A percentile compares a stretch with the other conserved stretches of the same genome.
phyloP scores from a whole-genome alignment of 2,329 filamentous ascomycete species.

The Paraphoma chrysanthemicola region DNA sequence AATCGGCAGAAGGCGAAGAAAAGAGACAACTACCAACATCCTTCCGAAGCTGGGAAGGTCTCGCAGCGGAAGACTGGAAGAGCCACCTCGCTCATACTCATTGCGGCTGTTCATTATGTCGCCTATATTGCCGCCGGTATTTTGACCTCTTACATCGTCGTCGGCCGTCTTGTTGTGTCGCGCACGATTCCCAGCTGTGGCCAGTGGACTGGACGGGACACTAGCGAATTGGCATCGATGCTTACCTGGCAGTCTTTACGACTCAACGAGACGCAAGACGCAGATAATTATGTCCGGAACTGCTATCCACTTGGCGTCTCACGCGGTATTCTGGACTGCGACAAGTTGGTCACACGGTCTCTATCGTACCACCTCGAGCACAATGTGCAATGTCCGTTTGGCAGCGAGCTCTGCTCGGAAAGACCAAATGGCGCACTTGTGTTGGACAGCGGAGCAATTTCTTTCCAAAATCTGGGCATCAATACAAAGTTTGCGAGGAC shows the following conservation, averaged over 20 bases:
- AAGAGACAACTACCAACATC: background rate
- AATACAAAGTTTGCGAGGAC: slow-evolving; percentile 1
- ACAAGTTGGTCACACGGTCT: background rate
- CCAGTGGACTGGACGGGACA: background rate
- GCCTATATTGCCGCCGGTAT: slow-evolving; percentile 3
- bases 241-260: background rate
- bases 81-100: background rate
- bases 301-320: slow-evolving; percentile 3
- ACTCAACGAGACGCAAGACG: slow-evolving; percentile 1
- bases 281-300: slow-evolving; percentile 3
- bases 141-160: background rate
- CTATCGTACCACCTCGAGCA: slow-evolving; percentile 3
- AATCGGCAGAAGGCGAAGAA: background rate
- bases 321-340: slow-evolving; percentile 4
- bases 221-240: background rate
- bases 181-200: background rate
- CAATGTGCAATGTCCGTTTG: slow-evolving; percentile 1
- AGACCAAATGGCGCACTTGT: background rate
- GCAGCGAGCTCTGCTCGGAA: background rate
- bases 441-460: background rate
- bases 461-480: slow-evolving; percentile 3
- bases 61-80: background rate
- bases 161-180: background rate
- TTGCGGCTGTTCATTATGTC: background rate
- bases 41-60: background rate